A percentile compares a stretch with the other conserved stretches of the same genome.
These are phyloP conservation scores for Cicer pinnatifidum DNA, from an alignment of 306 rosid species.

Conservation along the genomic window DNA sequence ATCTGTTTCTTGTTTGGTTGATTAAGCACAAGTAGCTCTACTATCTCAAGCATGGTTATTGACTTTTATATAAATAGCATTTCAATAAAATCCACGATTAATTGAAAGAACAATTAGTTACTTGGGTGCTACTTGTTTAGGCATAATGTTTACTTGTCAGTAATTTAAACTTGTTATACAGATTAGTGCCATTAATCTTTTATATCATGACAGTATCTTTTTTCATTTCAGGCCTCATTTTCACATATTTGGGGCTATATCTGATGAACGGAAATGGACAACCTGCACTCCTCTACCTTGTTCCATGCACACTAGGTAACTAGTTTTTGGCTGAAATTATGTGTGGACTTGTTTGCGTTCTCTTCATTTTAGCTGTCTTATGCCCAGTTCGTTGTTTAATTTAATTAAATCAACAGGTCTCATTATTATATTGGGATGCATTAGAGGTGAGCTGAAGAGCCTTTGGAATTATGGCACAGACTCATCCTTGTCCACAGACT, in stretches of 20 bases:
- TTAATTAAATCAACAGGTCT: slow-evolving; percentile 63
- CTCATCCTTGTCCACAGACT: slow-evolving; percentile 38
- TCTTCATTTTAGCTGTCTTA: slow-evolving; percentile 18
- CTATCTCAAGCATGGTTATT: slow-evolving; percentile 9
- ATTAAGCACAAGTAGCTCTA: background rate
- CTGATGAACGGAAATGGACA: slow-evolving; percentile 93
- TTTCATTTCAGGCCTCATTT: slow-evolving; percentile 67
- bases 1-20: slow-evolving; percentile 17
- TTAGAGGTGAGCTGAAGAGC: slow-evolving; percentile 75
- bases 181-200: slow-evolving; percentile 30
- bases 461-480: slow-evolving; percentile 79
- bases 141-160: slow-evolving; percentile 17
- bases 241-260: slow-evolving; percentile 83
- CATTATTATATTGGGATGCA: slow-evolving; percentile 57
- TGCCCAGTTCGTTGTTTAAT: slow-evolving; percentile 27
- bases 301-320: slow-evolving; percentile 95
- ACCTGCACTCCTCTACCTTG: slow-evolving; percentile 98
- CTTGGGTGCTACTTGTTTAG: slow-evolving; percentile 34
- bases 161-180: slow-evolving; percentile 7
- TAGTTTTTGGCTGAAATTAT: slow-evolving; percentile 21
- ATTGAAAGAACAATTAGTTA: slow-evolving; percentile 9
- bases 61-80: slow-evolving; percentile 8
- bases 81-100: background rate
- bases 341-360: background rate
- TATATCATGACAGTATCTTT: slow-evolving; percentile 31